These are phyloP conservation scores for Dactylonectria estremocensis DNA, from an alignment of 2,329 filamentous ascomycete species.

Conservation along the genomic window DNA sequence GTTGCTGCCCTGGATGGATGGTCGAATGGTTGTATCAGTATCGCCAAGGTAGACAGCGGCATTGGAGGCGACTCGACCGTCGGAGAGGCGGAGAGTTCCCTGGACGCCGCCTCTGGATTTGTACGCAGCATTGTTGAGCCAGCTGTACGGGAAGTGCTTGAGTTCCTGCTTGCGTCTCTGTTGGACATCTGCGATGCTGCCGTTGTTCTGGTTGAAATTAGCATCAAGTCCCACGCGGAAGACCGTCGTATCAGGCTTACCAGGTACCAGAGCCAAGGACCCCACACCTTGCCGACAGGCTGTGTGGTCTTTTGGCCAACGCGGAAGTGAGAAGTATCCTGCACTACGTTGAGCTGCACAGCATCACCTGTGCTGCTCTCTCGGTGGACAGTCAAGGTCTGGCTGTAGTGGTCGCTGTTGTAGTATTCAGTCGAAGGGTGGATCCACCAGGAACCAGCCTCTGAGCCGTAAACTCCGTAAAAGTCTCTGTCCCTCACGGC, in stretches of 20 bases:
- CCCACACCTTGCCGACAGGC: constrained; percentile 30
- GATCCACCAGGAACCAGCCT: constrained; percentile 33
- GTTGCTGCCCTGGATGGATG: constrained; percentile 41
- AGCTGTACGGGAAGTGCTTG: constrained; percentile 30
- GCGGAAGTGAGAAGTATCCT: constrained; percentile 33
- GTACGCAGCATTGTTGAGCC: constrained; percentile 26
- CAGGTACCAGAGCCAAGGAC: constrained; percentile 33
- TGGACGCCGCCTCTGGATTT: constrained; percentile 24
- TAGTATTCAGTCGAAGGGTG: constrained; percentile 32
- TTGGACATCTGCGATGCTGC: constrained; percentile 21
- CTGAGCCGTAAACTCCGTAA: constrained; percentile 33
- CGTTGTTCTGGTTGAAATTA: constrained; percentile 26
- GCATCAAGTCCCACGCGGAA: neutral
- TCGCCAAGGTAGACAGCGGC: constrained; percentile 30
- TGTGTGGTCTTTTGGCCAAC: constrained; percentile 24
- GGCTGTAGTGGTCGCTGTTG: constrained; percentile 32
- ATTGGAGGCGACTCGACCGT: constrained; percentile 27
- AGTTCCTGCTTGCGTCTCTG: constrained; percentile 21
- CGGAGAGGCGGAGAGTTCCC: constrained; percentile 30
- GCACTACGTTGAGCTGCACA: constrained; percentile 29
- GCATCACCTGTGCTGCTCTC: constrained; percentile 33
- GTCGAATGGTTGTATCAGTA: constrained; percentile 18
- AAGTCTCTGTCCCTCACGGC: constrained; percentile 33
- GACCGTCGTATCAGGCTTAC: neutral
- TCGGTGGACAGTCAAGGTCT: constrained; percentile 33